Percentiles rank a stretch among this genome's conserved stretches.
Conservation (phyloP, 2,329 filamentous ascomycete species). For the Penicillium sp. region DNA sequence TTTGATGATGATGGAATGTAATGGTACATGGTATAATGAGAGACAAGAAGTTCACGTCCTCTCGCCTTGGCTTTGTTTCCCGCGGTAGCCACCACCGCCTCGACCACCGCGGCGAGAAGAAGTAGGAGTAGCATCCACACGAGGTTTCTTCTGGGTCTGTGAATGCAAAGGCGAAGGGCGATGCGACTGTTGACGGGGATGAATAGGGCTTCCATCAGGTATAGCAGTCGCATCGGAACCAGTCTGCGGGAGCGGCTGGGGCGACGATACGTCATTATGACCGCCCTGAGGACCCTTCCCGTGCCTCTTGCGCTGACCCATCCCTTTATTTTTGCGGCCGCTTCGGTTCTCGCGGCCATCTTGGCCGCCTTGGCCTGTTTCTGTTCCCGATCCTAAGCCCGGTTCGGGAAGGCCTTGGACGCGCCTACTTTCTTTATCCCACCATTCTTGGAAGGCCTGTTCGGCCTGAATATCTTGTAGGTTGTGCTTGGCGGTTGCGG, state of each 20-base stretch:
- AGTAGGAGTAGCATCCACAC: constrained; percentile 13
- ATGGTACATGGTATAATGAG: neutral
- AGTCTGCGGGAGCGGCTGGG: constrained; percentile 20
- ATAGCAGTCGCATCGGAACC: neutral
- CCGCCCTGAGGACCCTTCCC: constrained; percentile 16
- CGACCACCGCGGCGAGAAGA: constrained; percentile 32
- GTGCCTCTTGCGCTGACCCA: constrained; percentile 22
- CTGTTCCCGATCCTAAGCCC: constrained; percentile 3
- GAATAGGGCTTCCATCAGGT: neutral
- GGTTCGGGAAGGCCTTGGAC: constrained; percentile 40
- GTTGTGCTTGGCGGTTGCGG: constrained; percentile 78
- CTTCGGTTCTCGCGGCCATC: constrained; percentile 24
- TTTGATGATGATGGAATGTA: neutral
- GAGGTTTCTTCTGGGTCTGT: constrained; percentile 18
- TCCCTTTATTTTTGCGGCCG: constrained; percentile 15
- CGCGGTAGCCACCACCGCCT: constrained; percentile 14
- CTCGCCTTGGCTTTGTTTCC: constrained; percentile 26
- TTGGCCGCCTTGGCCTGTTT: constrained; percentile 18
- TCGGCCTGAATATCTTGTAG: constrained; percentile 95
- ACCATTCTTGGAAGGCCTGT: constrained; percentile 84
- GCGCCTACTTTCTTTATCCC: constrained; percentile 46
- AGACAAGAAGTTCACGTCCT: neutral
- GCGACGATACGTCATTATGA: constrained; percentile 5
- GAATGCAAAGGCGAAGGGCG: constrained; percentile 19
- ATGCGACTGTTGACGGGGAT: constrained; percentile 20